These are phyloP conservation scores for Colletotrichum kahawae DNA, from an alignment of 2,329 filamentous ascomycete species.

Conservation along the genomic window DNA sequence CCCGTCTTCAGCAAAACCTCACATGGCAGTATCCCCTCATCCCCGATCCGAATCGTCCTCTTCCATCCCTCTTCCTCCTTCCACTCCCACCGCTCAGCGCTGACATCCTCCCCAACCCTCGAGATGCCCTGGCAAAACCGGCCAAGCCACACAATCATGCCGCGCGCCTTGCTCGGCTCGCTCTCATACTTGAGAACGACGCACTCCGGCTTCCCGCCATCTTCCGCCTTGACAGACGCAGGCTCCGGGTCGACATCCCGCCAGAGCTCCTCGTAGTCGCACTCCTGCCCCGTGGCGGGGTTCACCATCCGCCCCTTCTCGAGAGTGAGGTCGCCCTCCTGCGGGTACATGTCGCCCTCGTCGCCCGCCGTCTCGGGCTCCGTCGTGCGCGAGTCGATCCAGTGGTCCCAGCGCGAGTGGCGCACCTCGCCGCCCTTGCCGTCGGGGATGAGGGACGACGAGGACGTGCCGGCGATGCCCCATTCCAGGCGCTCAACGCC, in stretches of 20 bases:
- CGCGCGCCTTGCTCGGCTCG: conserved; percentile 39
- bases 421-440: conserved; percentile 29
- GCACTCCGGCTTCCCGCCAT: conserved; percentile 26
- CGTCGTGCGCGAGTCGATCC: conserved; percentile 59
- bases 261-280: conserved; percentile 73
- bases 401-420: conserved; percentile 59
- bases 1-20: conserved; percentile 25
- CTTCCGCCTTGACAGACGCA: conserved; percentile 1
- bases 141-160: conserved; percentile 59
- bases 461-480: conserved; percentile 66
- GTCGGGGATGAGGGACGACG: conserved; percentile 33
- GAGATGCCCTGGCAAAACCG: conserved; percentile 61
- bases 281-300: conserved; percentile 53
- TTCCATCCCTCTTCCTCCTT: conserved; percentile 35
- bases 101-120: conserved; percentile 44
- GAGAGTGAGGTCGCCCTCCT: conserved; percentile 45
- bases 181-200: conserved; percentile 47
- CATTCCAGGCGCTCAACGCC: conserved; percentile 57
- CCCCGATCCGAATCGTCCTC: conserved; percentile 39
- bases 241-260: conserved; percentile 43
- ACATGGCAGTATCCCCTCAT: conserved; percentile 38
- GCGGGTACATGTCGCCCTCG: conserved; percentile 60
- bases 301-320: conserved; percentile 68
- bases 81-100: conserved; percentile 62
- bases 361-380: conserved; percentile 49